Conservation (phyloP, 2,329 filamentous ascomycete species). For the Sphaceloma murrayae region DNA sequence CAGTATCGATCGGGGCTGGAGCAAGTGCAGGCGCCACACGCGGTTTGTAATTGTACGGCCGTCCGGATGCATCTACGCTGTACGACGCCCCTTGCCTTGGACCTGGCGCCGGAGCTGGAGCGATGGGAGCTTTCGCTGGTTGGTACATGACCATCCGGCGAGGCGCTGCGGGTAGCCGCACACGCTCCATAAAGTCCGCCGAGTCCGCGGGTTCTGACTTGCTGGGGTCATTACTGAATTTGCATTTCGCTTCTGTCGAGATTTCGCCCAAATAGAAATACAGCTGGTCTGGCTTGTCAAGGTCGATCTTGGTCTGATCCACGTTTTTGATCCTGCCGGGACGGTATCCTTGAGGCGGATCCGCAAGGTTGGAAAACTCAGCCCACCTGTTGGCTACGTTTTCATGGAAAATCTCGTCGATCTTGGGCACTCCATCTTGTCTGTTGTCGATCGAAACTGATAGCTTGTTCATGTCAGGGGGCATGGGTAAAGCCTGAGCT, state of each 20-base stretch:
- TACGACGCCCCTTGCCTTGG: no score
- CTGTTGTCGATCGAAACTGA: constrained; percentile 39
- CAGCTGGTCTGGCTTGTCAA: constrained; percentile 62
- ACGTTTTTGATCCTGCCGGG: constrained; percentile 25
- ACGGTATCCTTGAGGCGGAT: constrained; percentile 33
- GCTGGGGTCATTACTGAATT: constrained; percentile 73
- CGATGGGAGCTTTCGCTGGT: constrained; percentile 6
- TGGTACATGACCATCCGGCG: constrained; percentile 13
- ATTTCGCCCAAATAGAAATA: constrained; percentile 82
- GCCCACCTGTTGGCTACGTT: constrained; percentile 39
- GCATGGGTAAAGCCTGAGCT: constrained; percentile 60
- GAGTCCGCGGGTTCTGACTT: constrained; percentile 54
- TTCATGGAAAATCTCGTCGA: constrained; percentile 40
- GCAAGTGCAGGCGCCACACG: constrained; percentile 22
- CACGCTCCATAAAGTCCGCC: constrained; percentile 63
- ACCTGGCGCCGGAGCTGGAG: background rate
- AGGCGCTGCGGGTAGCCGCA: constrained; percentile 36
- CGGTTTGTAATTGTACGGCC: constrained; percentile 33
- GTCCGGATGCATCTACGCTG: constrained; percentile 19
- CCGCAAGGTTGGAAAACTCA: constrained; percentile 59
- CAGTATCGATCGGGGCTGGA: constrained; percentile 21
- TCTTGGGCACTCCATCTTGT: constrained; percentile 41
- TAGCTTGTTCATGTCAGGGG: constrained; percentile 43
- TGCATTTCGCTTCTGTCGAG: constrained; percentile 82
- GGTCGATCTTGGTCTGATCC: constrained; percentile 58